Conservation (phyloP, 2,329 filamentous ascomycete genomes). For the Pestalotiopsis sp. region DNA sequence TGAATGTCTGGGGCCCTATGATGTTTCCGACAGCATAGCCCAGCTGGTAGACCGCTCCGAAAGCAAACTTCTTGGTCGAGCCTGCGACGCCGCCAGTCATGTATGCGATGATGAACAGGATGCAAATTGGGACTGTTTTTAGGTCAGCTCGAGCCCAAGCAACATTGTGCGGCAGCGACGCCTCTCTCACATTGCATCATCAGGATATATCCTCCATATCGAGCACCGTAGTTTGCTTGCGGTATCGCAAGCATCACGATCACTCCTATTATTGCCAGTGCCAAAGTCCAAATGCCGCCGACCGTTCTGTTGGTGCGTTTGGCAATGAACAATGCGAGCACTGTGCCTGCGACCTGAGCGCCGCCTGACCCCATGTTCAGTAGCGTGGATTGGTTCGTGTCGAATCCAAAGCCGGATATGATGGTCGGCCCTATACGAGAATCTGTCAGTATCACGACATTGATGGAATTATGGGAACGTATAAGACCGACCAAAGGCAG, state of each 20-base stretch:
- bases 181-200: conserved; percentile 1
- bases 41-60: conserved; percentile 2
- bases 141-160: background rate
- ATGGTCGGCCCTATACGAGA: background rate
- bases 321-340: background rate
- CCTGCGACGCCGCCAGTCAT: conserved; percentile 6
- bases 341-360: background rate
- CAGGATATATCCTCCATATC: conserved; percentile 5
- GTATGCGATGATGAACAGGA: conserved; percentile 7
- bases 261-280: conserved; percentile 1
- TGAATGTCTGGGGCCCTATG: background rate
- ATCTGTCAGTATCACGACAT: background rate
- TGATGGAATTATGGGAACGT: background rate
- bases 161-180: background rate
- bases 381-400: background rate
- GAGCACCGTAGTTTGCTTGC: background rate
- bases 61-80: conserved; percentile 3
- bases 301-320: background rate
- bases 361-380: conserved; percentile 1
- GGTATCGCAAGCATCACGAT: conserved; percentile 8
- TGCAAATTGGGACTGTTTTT: background rate
- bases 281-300: background rate
- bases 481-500: background rate
- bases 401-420: background rate
- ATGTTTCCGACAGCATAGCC: conserved; percentile 9